A percentile compares a stretch with the other conserved stretches of the same genome.
Evolutionary conservation across 169 alveolate genomes (phyloP).

Genomic region (Eimeria acervulina): DNA sequence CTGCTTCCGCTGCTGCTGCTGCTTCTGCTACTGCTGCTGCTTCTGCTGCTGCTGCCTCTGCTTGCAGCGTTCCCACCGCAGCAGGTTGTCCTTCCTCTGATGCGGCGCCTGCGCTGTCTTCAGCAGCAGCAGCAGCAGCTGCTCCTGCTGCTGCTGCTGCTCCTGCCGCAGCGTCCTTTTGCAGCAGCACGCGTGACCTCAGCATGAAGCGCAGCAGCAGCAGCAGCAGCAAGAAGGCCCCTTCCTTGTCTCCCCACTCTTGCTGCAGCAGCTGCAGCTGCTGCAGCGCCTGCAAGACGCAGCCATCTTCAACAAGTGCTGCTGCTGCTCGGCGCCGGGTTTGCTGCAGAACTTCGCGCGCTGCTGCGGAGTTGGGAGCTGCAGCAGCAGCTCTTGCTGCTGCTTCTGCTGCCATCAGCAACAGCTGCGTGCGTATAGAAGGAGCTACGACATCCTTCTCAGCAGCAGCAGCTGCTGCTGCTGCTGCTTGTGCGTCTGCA

Average conservation of each 20-base stretch:
- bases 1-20: conserved; percentile 67
- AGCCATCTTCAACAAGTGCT: conserved; percentile 67
- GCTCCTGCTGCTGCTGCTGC: conserved; percentile 33
- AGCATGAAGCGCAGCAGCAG: conserved; percentile 69
- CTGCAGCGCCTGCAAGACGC: conserved; percentile 47
- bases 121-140: too few relatives aligned
- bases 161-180: conserved; percentile 19
- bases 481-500: conserved; percentile 58
- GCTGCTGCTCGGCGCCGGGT: conserved; percentile 66
- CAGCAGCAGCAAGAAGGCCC: conserved; percentile 59
- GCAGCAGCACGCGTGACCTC: conserved; percentile 70
- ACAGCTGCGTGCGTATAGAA: conserved; percentile 27
- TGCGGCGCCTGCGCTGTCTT: not conserved
- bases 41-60: conserved; percentile 62
- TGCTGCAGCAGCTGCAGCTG: conserved; percentile 72
- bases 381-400: conserved; percentile 65
- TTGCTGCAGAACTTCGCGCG: conserved; percentile 40
- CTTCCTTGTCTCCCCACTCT: conserved; percentile 40
- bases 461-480: conserved; percentile 71
- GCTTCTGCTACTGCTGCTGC: conserved; percentile 65
- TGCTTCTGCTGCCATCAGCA: conserved; percentile 69
- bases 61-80: not conserved
- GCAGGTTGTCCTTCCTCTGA: not conserved
- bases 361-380: conserved; percentile 19
- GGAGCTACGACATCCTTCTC: conserved; percentile 25